Evolutionary conservation across 2,329 filamentous ascomycete species (phyloP), one percentile per base, ranked within the genome.

Genomic region (Pestalotiopsis sp.): DNA sequence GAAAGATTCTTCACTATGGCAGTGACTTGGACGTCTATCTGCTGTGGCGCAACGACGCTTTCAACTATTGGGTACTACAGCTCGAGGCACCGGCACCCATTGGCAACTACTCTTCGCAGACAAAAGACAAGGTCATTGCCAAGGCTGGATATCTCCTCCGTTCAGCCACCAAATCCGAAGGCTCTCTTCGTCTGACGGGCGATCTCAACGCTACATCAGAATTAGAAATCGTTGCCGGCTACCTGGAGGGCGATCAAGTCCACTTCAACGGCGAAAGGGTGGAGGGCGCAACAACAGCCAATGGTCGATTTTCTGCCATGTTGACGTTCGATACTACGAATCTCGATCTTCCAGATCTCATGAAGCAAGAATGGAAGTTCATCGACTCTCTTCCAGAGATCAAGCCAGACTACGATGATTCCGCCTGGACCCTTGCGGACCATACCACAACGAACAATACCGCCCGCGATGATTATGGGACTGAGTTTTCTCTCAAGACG

Each of bases 351-450:
- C 91, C 92, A 0, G 80, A 86, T 7, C 82, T 95, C 2, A 81
- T 83, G 14, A 77, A 81, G 0, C 78, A 93, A 11, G 79, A 85
- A 1, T 96, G 93, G 93, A 90, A 90, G 75, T 89, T 88, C 68
- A 75, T 93, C 25, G 89, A 95, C 77, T 88, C 87, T 0, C 86
- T 96, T 0, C 93, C 93, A 0, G 93, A 95, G 76, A 82, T 93
- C 6, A 77, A 86, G 63, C 71, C 83, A 0, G 79, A 78, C 1
- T 95, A 94, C 73, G 89, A 94, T 66, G 93, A 96, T 77, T 86
- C 86, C 3, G 78, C 79, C 5, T 96, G 93, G 93, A 84, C 84
- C 0, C 72, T 76, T 0, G 92, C 92, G 0, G 80, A 90, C 69
- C 82, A 88, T 5, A 83, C 39, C 2, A 70, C 82, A 4, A 90